Conservation (phyloP, 805 yeast genomes). For the Kodamaea kaohsiungensis region DNA sequence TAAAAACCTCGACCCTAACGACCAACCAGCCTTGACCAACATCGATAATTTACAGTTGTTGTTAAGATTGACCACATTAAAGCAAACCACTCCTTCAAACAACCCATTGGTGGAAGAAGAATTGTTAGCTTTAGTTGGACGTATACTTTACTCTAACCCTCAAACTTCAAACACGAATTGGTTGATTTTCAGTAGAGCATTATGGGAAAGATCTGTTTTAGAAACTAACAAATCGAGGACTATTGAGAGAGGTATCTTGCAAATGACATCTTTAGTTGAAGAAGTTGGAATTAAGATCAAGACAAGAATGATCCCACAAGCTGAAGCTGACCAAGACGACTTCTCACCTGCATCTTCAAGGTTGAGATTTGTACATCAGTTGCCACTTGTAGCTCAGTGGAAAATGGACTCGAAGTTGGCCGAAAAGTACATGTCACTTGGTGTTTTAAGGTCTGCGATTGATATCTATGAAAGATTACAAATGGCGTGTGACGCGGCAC, state of each 20-base stretch:
- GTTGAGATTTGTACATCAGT: conserved; percentile 65
- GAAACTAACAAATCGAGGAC: conserved; percentile 83
- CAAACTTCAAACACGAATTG: conserved; percentile 54
- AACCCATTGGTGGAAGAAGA: conserved; percentile 79
- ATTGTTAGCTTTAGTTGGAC: conserved; percentile 68
- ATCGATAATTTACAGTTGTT: conserved; percentile 75
- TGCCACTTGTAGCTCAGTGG: conserved; percentile 86
- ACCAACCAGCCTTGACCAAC: conserved; percentile 71
- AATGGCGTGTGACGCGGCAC: conserved; percentile 78
- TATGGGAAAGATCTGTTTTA: conserved; percentile 87
- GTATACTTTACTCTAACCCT: conserved; percentile 60
- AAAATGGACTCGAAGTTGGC: conserved; percentile 79
- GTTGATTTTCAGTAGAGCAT: conserved; percentile 74
- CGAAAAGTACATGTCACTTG: conserved; percentile 81
- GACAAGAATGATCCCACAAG: conserved; percentile 53
- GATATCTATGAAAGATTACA: conserved; percentile 83
- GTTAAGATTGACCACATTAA: conserved; percentile 61
- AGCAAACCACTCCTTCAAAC: conserved; percentile 70
- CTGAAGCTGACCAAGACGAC: conserved; percentile 24
- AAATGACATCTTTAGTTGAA: conserved; percentile 88
- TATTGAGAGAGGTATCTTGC: conserved; percentile 90
- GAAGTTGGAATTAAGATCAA: conserved; percentile 74
- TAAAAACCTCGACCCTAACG: conserved; percentile 68
- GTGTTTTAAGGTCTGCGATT: conserved; percentile 81
- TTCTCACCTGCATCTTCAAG: conserved; percentile 51